Percentiles rank a stretch among this genome's conserved stretches.
These are phyloP conservation scores for Yamadazyma insecticola DNA, from an alignment of 805 yeast species.

Conservation along the genomic window DNA sequence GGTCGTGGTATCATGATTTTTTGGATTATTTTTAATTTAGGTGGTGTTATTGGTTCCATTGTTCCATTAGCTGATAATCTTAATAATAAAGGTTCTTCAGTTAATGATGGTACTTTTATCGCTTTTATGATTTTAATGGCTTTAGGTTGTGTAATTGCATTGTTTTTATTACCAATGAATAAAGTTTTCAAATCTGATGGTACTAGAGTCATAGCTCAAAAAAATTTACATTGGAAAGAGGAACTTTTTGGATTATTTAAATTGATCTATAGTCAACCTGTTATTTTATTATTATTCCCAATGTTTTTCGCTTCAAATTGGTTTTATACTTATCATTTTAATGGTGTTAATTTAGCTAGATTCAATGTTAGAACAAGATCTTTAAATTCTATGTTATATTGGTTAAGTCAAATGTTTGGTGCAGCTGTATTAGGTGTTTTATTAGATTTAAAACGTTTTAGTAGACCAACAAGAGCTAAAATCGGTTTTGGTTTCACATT, in stretches of 20 bases:
- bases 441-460: conserved; percentile 39
- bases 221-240: conserved; percentile 41
- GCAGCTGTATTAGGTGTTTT: conserved; percentile 45
- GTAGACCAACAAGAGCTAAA: conserved; percentile 43
- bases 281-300: conserved; percentile 50
- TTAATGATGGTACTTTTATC: conserved; percentile 47
- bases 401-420: conserved; percentile 59
- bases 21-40: conserved; percentile 59
- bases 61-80: conserved; percentile 55
- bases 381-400: conserved; percentile 55
- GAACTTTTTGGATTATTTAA: conserved; percentile 27
- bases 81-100: conserved; percentile 31
- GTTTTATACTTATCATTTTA: conserved; percentile 64
- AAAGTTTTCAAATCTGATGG: conserved; percentile 50
- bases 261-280: conserved; percentile 20
- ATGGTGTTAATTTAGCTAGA: conserved; percentile 50
- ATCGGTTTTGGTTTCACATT: conserved; percentile 40
- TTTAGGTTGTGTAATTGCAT: conserved; percentile 42
- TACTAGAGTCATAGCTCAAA: conserved; percentile 40
- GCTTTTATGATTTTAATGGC: conserved; percentile 52
- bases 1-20: conserved; percentile 51
- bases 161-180: conserved; percentile 43
- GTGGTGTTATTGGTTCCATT: conserved; percentile 56
- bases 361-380: conserved; percentile 60
- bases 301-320: conserved; percentile 61